phyloP scores from a whole-genome alignment of 495 filamentous ascomycete species.

The Wilcoxina mikolae region DNA sequence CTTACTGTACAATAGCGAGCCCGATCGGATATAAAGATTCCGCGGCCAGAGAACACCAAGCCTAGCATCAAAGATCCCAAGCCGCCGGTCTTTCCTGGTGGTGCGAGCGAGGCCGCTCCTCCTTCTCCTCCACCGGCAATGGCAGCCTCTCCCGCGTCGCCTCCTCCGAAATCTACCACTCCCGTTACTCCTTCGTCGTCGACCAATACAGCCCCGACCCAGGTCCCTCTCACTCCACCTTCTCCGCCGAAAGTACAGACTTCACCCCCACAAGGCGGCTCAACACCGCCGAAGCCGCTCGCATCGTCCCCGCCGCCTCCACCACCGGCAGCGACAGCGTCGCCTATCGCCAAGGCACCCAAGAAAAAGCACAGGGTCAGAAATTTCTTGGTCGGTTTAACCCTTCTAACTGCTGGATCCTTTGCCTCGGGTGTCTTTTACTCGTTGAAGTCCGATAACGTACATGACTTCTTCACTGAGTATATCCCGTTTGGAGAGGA shows the following conservation, averaged over 20 bases:
- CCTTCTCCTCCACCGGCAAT: conserved; percentile 34
- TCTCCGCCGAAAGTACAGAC: conserved; percentile 33
- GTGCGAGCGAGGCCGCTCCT: conserved; percentile 36
- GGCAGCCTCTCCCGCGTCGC: conserved; percentile 23
- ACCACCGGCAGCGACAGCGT: conserved; percentile 7
- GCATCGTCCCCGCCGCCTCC: conserved; percentile 35
- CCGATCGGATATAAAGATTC: conserved; percentile 16
- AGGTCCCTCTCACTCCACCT: conserved; percentile 46
- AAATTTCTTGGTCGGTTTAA: conserved; percentile 53
- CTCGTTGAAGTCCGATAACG: conserved; percentile 85
- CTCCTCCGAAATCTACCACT: conserved; percentile 11
- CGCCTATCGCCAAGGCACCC: conserved; percentile 22
- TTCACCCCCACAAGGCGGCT: conserved; percentile 28
- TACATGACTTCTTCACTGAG: conserved; percentile 98
- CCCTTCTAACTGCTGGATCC: conserved; percentile 55
- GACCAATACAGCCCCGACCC: conserved; percentile 45
- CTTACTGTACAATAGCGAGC: conserved; percentile 17
- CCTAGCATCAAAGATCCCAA: conserved; percentile 35
- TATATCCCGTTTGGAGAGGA: conserved; percentile 92
- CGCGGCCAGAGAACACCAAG: conserved; percentile 22
- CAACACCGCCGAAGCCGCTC: conserved; percentile 28
- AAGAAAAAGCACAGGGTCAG: conserved; percentile 63
- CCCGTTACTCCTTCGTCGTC: conserved; percentile 36
- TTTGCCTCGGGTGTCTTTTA: conserved; percentile 85
- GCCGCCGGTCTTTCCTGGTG: conserved; percentile 42